Evolutionary conservation across 495 filamentous ascomycete genomes (phyloP), one percentile per base, ranked within the genome.

Genomic region (Penicillium macrosclerotiorum): DNA sequence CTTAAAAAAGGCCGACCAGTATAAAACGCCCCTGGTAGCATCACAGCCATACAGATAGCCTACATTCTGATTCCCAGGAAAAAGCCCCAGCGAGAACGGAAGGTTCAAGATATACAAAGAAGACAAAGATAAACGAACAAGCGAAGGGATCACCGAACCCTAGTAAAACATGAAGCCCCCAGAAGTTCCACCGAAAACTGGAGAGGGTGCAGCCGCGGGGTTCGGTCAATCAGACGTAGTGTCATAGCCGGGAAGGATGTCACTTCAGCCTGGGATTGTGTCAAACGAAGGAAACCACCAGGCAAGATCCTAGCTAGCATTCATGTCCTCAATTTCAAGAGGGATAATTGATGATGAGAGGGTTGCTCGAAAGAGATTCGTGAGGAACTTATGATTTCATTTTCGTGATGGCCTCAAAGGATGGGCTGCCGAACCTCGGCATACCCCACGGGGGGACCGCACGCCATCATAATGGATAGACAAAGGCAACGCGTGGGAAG

Each of bases 351-450:
- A 22, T 17, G 46, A 35, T 29, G 34, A 41, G 24, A 47, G 27
- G 32, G 12, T 31, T 12, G 32, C 30, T 12, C 27, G 12, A 54
- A 54, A 31, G 43, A 54, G 22, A 51, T 51, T 57, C 47, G 44
- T 54, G 11, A 36, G 12, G 25, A 25, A 38, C 47, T 38, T 26
- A 50, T 55, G 43, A 20, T 38, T 8, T 46, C 47, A 49, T 60
- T 52, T 44, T 47, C 29, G 37, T 55, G 46, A 26, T 20, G 35
- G 31, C n/a, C n/a, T n/a, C n/a, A n/a, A 22, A 38, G 41, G 11
- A 35, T 32, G 36, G 33, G 42, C 24, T 24, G 29, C 23, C 33
- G 48, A 25, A 49, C 55, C 59, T 62, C 49, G 52, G 49, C 39
- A 45, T 40, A 44, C 41, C 27, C 13, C 19, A 23, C 36, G 31